Evolutionary conservation across 1,139 yeast genomes (phyloP).

Genomic region (Taphrina populina): DNA sequence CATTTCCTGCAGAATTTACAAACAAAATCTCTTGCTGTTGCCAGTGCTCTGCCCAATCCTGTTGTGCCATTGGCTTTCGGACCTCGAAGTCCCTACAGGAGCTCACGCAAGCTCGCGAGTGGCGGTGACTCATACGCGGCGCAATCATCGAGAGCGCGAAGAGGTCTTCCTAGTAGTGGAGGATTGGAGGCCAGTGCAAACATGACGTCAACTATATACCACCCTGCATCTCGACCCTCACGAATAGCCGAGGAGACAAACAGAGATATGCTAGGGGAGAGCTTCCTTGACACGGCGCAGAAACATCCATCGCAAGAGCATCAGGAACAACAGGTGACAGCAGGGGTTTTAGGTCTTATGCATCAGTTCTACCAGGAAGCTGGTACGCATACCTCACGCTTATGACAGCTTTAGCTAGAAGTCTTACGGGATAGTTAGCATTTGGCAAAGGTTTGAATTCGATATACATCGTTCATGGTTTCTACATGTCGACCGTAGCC

Average conservation of each 20-base stretch:
- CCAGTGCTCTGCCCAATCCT: neutral
- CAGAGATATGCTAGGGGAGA: conserved; percentile 12
- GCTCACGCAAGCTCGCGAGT: neutral
- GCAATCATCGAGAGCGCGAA: conserved; percentile 15
- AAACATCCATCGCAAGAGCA: conserved; percentile 1
- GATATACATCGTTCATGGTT: too few relatives aligned
- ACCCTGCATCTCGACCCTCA: conserved; percentile 7
- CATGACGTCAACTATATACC: conserved; percentile 1
- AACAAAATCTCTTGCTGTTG: neutral
- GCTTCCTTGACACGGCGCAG: conserved; percentile 13
- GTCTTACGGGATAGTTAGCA: too few relatives aligned
- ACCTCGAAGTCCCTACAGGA: conserved; percentile 5
- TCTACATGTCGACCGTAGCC: too few relatives aligned
- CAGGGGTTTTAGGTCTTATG: conserved; percentile 31
- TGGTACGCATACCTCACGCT: conserved; percentile 12
- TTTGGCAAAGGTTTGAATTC: too few relatives aligned
- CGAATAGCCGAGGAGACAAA: neutral
- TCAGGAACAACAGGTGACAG: conserved; percentile 3
- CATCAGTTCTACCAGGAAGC: conserved; percentile 33
- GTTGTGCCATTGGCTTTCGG: neutral
- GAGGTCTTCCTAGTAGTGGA: too few relatives aligned
- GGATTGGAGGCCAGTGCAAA: conserved; percentile 3
- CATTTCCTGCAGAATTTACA: conserved; percentile 14
- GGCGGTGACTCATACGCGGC: conserved; percentile 12
- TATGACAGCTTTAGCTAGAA: conserved; percentile 3